Evolutionary conservation across 441 rosid species (phyloP).

Genomic region (Gossypium davidsonii): DNA sequence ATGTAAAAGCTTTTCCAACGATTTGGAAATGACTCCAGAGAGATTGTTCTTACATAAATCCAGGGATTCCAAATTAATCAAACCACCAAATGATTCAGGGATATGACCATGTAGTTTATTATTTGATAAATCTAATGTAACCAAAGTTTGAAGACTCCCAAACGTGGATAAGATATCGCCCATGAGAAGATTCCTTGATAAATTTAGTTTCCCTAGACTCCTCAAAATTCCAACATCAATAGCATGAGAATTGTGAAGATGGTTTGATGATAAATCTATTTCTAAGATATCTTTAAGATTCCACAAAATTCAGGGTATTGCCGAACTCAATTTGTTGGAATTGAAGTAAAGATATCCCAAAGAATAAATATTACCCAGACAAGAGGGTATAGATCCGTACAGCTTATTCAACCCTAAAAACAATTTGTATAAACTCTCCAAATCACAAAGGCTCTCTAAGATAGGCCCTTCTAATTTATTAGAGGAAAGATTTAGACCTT

Average conservation of each 20-base stretch:
- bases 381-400: no score
- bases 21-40: neutral
- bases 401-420: no score
- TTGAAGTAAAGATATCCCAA: no score
- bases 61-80: neutral
- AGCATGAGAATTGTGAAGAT: no score
- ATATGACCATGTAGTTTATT: neutral
- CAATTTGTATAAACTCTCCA: fast-evolving
- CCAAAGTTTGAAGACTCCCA: neutral
- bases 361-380: no score
- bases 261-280: no score
- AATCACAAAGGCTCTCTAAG: neutral
- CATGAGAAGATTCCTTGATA: neutral
- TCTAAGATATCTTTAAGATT: no score
- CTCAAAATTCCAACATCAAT: neutral
- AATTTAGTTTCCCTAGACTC: neutral
- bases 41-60: neutral
- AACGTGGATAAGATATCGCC: neutral
- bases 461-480: neutral
- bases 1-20: neutral
- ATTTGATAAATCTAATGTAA: neutral
- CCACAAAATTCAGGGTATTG: no score
- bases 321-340: no score
- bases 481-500: fast-evolving
- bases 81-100: neutral